A percentile compares a stretch with the other conserved stretches of the same genome.
Evolutionary conservation across 2,329 filamentous ascomycete species (phyloP).

Genomic region (Pseudogymnoascus sp.): DNA sequence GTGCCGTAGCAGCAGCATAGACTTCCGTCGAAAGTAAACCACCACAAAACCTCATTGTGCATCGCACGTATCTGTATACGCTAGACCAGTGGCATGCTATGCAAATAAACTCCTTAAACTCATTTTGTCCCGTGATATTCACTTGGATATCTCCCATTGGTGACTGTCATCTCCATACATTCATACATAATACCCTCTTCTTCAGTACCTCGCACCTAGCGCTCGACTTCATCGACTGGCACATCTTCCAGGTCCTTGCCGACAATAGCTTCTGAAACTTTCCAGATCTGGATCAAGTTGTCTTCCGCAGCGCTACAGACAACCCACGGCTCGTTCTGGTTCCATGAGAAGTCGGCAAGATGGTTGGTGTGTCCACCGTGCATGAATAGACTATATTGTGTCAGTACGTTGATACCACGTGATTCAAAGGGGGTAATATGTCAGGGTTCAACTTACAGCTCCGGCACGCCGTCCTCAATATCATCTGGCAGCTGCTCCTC

Average conservation of each 20-base stretch:
- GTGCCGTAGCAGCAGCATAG: neutral
- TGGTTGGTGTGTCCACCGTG: constrained; percentile 97
- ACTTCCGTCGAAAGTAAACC: neutral
- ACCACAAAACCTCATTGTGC: neutral
- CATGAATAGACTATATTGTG: constrained; percentile 72
- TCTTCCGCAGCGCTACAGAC: constrained; percentile 94
- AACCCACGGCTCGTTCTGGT: constrained; percentile 92
- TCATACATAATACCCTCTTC: neutral
- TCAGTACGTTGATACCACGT: constrained; percentile 11
- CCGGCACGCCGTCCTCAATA: constrained; percentile 87
- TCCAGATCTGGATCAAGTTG: constrained; percentile 94
- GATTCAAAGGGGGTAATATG: constrained; percentile 1
- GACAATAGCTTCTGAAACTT: constrained; percentile 75
- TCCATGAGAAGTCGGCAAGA: constrained; percentile 96
- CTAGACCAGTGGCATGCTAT: neutral
- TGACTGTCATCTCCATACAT: neutral
- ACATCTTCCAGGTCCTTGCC: constrained; percentile 70
- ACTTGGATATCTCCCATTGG: constrained; percentile 8
- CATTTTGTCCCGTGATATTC: constrained; percentile 4
- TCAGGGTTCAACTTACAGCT: constrained; percentile 59
- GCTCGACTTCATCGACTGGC: constrained; percentile 69
- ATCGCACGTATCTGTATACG: neutral
- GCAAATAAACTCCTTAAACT: constrained; percentile 9
- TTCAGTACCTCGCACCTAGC: constrained; percentile 28
- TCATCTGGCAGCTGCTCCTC: constrained; percentile 95